phyloP scores from a whole-genome alignment of 768 basidiomycete species.

The Dictyophora rubrovolvata region DNA sequence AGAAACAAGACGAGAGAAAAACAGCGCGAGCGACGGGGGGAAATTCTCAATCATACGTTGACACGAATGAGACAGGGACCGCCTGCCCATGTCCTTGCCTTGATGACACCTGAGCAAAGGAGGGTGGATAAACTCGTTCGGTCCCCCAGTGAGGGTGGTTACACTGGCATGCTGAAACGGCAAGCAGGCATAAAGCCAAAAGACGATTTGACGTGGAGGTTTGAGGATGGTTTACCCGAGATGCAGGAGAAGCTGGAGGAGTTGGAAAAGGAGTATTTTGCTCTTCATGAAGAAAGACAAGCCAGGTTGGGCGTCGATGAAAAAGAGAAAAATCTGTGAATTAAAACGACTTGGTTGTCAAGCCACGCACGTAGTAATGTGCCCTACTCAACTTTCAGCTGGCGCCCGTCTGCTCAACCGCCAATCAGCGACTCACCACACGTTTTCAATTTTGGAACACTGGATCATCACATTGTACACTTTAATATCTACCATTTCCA shows the following conservation, averaged over 20 bases:
- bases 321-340: too few relatives aligned
- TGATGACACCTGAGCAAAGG: conserved; percentile 40
- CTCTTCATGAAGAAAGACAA: background rate
- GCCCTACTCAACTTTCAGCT: too few relatives aligned
- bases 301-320: too few relatives aligned
- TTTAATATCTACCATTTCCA: too few relatives aligned
- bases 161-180: conserved; percentile 55
- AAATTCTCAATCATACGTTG: conserved; percentile 40
- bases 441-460: too few relatives aligned
- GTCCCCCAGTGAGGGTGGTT: conserved; percentile 56
- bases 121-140: conserved; percentile 39
- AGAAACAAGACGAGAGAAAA: conserved; percentile 55
- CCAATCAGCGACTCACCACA: too few relatives aligned
- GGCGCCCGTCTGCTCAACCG: too few relatives aligned
- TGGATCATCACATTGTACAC: too few relatives aligned
- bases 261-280: background rate
- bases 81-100: conserved; percentile 48
- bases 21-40: conserved; percentile 53
- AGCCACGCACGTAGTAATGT: too few relatives aligned
- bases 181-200: conserved; percentile 40
- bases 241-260: background rate
- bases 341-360: too few relatives aligned
- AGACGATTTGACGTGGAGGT: conserved; percentile 24
- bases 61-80: conserved; percentile 42
- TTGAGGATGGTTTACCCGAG: conserved; percentile 20